phyloP scores from a whole-genome alignment of 257 asterid genomes.

The Lantana camara region DNA sequence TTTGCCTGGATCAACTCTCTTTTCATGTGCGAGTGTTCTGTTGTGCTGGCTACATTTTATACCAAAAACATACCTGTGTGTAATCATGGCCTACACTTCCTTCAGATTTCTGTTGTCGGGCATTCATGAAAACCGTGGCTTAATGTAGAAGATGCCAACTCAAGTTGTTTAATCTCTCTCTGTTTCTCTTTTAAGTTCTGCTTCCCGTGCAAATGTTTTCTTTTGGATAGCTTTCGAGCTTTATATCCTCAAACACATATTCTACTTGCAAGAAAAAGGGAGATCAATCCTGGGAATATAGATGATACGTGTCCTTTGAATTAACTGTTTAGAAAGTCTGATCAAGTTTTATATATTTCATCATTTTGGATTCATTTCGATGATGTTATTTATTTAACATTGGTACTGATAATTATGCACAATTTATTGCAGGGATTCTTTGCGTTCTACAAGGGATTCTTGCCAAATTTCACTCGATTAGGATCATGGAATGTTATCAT shows the following conservation, averaged over 20 bases:
- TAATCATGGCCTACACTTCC: background rate
- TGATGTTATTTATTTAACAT: background rate
- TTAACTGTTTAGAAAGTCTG: constrained; percentile 13
- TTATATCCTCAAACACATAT: background rate
- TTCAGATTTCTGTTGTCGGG: background rate
- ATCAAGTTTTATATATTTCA: background rate
- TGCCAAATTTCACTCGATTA: constrained; percentile 77
- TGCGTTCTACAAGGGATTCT: constrained; percentile 89
- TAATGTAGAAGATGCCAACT: background rate
- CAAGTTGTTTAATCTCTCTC: background rate
- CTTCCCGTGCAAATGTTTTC: background rate
- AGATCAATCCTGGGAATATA: background rate
- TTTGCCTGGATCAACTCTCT: constrained; percentile 6
- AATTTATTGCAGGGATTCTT: constrained; percentile 58
- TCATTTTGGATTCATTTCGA: background rate
- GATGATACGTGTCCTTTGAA: background rate
- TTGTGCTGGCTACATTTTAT: background rate
- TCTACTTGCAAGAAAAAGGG: background rate
- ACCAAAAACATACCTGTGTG: background rate
- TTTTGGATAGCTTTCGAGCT: background rate
- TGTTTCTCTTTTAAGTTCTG: background rate
- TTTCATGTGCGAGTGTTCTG: background rate
- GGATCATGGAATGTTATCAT: constrained; percentile 89
- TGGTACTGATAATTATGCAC: constrained; percentile 18
- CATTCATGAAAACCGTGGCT: background rate